Evolutionary conservation across 495 filamentous ascomycete species (phyloP).

Genomic region (Penicillium herquei): DNA sequence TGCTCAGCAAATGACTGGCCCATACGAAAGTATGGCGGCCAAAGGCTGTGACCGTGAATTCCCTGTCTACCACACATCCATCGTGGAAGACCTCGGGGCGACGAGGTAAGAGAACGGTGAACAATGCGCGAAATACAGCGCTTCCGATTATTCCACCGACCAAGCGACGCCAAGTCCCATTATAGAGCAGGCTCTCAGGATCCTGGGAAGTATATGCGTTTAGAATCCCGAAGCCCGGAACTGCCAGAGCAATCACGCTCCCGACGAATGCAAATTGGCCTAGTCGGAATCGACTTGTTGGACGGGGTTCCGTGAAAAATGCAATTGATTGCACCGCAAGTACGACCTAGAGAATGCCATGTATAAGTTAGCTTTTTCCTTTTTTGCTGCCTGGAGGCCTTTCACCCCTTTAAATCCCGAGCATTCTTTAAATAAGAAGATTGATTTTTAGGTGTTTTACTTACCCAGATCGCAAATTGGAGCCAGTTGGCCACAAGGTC

Average conservation of each 20-base stretch:
- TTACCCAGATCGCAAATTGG: conserved; percentile 36
- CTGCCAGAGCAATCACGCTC: conserved; percentile 21
- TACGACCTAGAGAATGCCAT: conserved; percentile 16
- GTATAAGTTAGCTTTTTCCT: background rate
- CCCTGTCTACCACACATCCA: conserved; percentile 60
- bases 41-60: conserved; percentile 59
- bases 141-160: conserved; percentile 21
- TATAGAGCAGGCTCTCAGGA: background rate
- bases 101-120: conserved; percentile 54
- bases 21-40: conserved; percentile 65
- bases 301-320: conserved; percentile 34
- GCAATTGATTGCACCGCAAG: conserved; percentile 33
- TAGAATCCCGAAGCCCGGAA: conserved; percentile 18
- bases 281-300: conserved; percentile 28
- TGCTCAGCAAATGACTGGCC: conserved; percentile 52
- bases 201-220: conserved; percentile 14
- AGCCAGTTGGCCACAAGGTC: conserved; percentile 31
- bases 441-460: conserved; percentile 7
- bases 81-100: conserved; percentile 61
- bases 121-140: conserved; percentile 29
- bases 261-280: conserved; percentile 31
- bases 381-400: background rate
- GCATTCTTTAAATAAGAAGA: too few species aligned
- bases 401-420: too few species aligned
- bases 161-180: conserved; percentile 16